These are phyloP conservation scores for Artemisia tridentata DNA, from an alignment of 129 eudicot species.

Conservation along the genomic window DNA sequence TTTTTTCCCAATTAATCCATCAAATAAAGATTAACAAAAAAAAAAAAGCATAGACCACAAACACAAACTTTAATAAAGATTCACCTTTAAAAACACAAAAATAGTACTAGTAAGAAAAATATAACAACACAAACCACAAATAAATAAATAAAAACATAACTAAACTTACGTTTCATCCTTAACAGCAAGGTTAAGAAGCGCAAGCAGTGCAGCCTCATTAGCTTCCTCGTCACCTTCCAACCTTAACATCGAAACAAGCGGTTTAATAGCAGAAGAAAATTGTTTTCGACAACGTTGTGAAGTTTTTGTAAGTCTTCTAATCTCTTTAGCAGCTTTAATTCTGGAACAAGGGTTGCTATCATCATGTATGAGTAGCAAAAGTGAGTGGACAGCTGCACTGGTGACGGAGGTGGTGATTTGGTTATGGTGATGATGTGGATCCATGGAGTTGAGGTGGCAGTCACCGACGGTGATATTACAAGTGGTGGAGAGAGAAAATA, in stretches of 20 bases:
- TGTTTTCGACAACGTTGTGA: conserved; percentile 87
- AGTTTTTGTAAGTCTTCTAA: conserved; percentile 85
- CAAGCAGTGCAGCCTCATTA: conserved; percentile 78
- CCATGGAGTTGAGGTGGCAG: conserved; percentile 16
- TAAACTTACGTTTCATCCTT: conserved; percentile 78
- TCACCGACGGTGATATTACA: conserved; percentile 18
- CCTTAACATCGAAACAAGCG: conserved; percentile 78
- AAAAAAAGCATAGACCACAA: conserved; percentile 13
- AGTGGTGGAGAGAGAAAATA: conserved; percentile 37
- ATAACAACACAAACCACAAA: not conserved
- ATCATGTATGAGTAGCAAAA: conserved; percentile 44
- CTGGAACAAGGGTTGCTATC: conserved; percentile 32
- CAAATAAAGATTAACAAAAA: not conserved
- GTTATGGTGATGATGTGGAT: conserved; percentile 10
- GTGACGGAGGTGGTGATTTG: conserved; percentile 26
- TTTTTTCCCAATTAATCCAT: conserved; percentile 11
- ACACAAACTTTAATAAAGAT: not conserved
- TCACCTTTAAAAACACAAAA: not conserved
- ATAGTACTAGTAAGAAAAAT: not conserved
- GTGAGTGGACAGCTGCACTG: conserved; percentile 40
- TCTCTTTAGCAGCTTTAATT: conserved; percentile 76
- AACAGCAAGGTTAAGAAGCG: conserved; percentile 94
- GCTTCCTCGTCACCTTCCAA: conserved; percentile 35
- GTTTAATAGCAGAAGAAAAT: conserved; percentile 59
- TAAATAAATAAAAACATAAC: not conserved